Evolutionary conservation across 176 grass and related monocot species (phyloP), one percentile per base, ranked within the genome.

Genomic region (Melocanna baccifera): DNA sequence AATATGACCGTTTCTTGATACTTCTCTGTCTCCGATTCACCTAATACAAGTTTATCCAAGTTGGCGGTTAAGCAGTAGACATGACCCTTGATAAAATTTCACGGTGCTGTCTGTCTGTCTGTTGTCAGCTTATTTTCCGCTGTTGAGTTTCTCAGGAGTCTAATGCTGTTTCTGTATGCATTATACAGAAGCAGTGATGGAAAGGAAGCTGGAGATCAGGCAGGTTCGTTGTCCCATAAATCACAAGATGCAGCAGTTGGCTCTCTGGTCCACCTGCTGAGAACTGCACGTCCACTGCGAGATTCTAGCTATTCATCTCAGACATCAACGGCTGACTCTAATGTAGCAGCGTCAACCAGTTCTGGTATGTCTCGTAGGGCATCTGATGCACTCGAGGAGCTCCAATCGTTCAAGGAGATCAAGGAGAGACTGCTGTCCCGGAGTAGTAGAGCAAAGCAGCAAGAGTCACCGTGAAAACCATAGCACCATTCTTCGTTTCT

Each of bases 221-320:
- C 80, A 69, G 80, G 75, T 29, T 89, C 82, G 7, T 90, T 85
- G 1, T 90, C 91, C 55, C 89, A 90, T 79, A 98, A 92, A 90
- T 98, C 93, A 64, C 96, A 90, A 90, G 87, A 93, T 71, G 96
- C 96, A 26, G 86, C 86, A n/a, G 91, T 98, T 28, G 93, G 93
- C 58, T 84, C 69, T 86, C 81, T 98, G 70, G 87, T 98, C 64
- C 86, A 89, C 59, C 91, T 95, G 63, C 81, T 98, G 76, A 92
- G 52, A 79, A 82, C 69, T 11, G 91, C 96, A 20, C 53, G 69
- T 1, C 89, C 96, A 0, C 83, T 98, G 58, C 87, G 93, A 69
- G 87, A 93, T 69, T 89, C 85, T 70, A 87, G 76, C 63, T 87
- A 71, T 82, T 85, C 87, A n/a, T 90, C 85, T 34, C 89, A 95